phyloP scores from a whole-genome alignment of 192 early-diverging fungal species.

The Coemansia sp. region DNA sequence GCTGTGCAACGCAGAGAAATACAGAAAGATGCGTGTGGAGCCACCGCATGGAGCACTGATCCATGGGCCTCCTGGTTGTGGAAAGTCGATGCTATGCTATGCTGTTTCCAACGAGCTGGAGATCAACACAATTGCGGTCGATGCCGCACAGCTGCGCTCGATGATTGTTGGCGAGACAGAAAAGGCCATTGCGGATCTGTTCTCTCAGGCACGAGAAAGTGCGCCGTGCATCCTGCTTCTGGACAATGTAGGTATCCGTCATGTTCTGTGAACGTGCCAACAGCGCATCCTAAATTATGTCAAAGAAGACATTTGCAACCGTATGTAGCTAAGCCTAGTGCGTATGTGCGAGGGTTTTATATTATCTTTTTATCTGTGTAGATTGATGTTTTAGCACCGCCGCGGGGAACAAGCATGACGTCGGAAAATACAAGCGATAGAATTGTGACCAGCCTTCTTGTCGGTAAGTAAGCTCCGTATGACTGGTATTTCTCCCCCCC shows the following conservation, averaged over 20 bases:
- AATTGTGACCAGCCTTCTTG: slow-evolving; percentile 84
- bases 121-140: slow-evolving; percentile 83
- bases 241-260: slow-evolving; percentile 66
- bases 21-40: slow-evolving; percentile 62
- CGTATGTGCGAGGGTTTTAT: neutral
- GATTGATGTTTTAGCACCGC: slow-evolving; percentile 82
- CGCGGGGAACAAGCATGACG: slow-evolving; percentile 66
- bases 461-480: slow-evolving; percentile 32
- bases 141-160: slow-evolving; percentile 83
- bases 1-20: slow-evolving; percentile 39
- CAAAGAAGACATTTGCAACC: neutral
- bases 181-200: slow-evolving; percentile 77
- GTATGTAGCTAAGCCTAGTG: neutral
- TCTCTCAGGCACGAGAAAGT: slow-evolving; percentile 77
- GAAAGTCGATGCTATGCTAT: slow-evolving; percentile 88
- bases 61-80: slow-evolving; percentile 86
- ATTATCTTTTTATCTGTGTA: slow-evolving; percentile 23
- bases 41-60: slow-evolving; percentile 81
- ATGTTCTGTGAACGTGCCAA: neutral
- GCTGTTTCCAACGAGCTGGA: slow-evolving; percentile 77
- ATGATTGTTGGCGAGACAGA: slow-evolving; percentile 96
- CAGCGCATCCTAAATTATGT: neutral
- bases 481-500: neutral
- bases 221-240: slow-evolving; percentile 91
- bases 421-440: slow-evolving; percentile 84